phyloP scores from a whole-genome alignment of 2,329 filamentous ascomycete species.

The Verticillium alfalfae region DNA sequence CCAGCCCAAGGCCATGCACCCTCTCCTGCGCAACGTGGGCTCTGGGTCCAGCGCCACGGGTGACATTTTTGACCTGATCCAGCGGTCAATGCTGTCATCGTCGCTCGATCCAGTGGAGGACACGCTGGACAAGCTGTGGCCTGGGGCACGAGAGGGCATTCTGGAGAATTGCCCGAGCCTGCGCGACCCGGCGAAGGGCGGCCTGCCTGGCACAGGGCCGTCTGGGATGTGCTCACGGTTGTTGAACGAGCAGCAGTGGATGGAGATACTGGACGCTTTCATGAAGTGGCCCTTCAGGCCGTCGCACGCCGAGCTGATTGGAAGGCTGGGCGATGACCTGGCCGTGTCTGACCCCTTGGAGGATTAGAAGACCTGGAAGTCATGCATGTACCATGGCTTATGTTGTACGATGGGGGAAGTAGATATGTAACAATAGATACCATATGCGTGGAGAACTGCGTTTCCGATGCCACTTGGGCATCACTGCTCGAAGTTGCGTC shows the following conservation, averaged over 20 bases:
- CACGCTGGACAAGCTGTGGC: slow-evolving; percentile 48
- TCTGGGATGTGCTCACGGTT: slow-evolving; percentile 38
- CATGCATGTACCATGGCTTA: background rate
- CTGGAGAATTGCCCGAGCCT: slow-evolving; percentile 41
- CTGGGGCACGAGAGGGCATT: slow-evolving; percentile 53
- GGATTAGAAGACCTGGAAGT: background rate
- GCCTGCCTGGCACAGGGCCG: slow-evolving; percentile 29
- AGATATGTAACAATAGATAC: background rate
- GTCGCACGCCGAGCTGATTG: slow-evolving; percentile 40
- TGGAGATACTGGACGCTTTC: slow-evolving; percentile 55
- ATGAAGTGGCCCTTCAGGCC: slow-evolving; percentile 62
- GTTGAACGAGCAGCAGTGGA: slow-evolving; percentile 49
- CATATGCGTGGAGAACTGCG: background rate
- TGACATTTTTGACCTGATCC: slow-evolving; percentile 49
- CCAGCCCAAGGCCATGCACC: slow-evolving; percentile 51
- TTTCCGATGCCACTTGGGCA: no score
- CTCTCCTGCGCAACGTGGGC: slow-evolving; percentile 40
- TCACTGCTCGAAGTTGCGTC: no score
- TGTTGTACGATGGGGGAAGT: background rate
- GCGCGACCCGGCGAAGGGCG: slow-evolving; percentile 41
- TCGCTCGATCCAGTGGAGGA: slow-evolving; percentile 28
- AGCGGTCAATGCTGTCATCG: slow-evolving; percentile 31
- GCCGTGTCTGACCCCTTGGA: slow-evolving; percentile 6
- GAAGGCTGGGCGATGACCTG: slow-evolving; percentile 25
- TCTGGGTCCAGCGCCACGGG: slow-evolving; percentile 31